A percentile compares a stretch with the other conserved stretches of the same genome.
These are phyloP conservation scores for Excoecaria cochinchinensis DNA, from an alignment of 345 rosid genomes.

Conservation along the genomic window DNA sequence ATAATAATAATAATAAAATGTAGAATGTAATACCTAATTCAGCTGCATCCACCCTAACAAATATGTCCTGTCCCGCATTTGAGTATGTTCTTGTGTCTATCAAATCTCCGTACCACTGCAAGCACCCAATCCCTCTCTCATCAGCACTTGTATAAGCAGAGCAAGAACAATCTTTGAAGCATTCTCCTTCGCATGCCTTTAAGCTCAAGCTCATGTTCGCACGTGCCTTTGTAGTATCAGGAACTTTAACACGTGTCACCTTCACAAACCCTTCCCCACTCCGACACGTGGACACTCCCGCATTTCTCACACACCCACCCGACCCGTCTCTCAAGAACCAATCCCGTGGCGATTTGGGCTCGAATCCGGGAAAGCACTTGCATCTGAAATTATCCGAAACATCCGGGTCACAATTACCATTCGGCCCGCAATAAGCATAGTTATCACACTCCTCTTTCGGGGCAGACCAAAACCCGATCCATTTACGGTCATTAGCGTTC, in stretches of 20 bases:
- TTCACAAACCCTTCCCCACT: conserved; percentile 33
- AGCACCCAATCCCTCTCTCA: conserved; percentile 30
- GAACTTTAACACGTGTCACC: conserved; percentile 25
- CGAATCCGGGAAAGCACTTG: conserved; percentile 64
- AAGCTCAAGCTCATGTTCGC: conserved; percentile 9
- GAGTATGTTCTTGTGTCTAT: conserved; percentile 18
- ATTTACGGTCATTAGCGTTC: conserved; percentile 36
- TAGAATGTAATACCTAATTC: conserved; percentile 18
- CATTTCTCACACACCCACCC: conserved; percentile 51
- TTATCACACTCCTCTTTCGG: conserved; percentile 68
- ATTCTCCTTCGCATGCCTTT: conserved; percentile 27
- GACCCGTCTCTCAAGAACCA: conserved; percentile 61
- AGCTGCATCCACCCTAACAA: conserved; percentile 18
- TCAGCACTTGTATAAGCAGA: conserved; percentile 28
- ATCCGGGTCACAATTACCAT: conserved; percentile 46
- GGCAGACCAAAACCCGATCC: conserved; percentile 51
- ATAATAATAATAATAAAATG: too few species aligned
- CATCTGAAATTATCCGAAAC: conserved; percentile 49
- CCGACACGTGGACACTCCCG: background rate
- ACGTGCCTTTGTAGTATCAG: conserved; percentile 15
- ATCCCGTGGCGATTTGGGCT: conserved; percentile 46
- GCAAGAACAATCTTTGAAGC: conserved; percentile 37
- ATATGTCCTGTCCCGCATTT: conserved; percentile 15
- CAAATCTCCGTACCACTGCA: conserved; percentile 34
- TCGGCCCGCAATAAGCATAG: conserved; percentile 58